A percentile compares a stretch with the other conserved stretches of the same genome.
Conservation (phyloP, 2,329 filamentous ascomycete species). For the Acarospora socialis region DNA sequence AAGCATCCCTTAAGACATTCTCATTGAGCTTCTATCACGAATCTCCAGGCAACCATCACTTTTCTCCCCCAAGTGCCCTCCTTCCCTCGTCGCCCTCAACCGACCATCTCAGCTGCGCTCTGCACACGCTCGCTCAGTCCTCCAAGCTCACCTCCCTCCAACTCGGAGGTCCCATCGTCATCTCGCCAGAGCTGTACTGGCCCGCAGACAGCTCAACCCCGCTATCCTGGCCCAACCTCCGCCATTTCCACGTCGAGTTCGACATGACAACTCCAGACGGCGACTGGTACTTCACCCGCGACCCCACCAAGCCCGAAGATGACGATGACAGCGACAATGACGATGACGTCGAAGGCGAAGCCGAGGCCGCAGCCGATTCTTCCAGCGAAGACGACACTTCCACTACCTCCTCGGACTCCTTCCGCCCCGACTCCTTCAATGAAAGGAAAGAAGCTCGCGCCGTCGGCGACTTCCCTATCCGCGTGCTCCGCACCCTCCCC, state of each 20-base stretch:
- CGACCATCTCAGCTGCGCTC: conserved; percentile 2
- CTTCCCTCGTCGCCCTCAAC: neutral
- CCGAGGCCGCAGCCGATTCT: conserved; percentile 1
- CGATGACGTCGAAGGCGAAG: neutral
- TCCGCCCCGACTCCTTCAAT: neutral
- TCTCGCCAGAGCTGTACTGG: conserved; percentile 1
- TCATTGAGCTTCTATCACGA: too few relatives aligned
- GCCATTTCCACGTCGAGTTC: neutral
- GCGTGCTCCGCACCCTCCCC: conserved; percentile 1
- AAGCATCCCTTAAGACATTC: too few relatives aligned
- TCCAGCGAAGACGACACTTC: too few relatives aligned
- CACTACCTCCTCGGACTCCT: too few relatives aligned
- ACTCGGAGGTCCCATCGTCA: neutral
- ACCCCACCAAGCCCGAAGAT: neutral
- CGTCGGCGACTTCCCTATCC: neutral
- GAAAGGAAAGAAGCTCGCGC: neutral
- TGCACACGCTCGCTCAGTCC: neutral
- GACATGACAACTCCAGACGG: conserved; percentile 1
- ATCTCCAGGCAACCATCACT: neutral
- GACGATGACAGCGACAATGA: neutral
- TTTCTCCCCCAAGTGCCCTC: neutral
- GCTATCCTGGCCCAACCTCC: conserved; percentile 1
- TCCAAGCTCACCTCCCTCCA: neutral
- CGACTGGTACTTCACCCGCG: conserved; percentile 2
- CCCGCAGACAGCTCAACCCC: neutral